Conservation (phyloP, 306 rosid genomes). For the Fragaria iinumae region DNA sequence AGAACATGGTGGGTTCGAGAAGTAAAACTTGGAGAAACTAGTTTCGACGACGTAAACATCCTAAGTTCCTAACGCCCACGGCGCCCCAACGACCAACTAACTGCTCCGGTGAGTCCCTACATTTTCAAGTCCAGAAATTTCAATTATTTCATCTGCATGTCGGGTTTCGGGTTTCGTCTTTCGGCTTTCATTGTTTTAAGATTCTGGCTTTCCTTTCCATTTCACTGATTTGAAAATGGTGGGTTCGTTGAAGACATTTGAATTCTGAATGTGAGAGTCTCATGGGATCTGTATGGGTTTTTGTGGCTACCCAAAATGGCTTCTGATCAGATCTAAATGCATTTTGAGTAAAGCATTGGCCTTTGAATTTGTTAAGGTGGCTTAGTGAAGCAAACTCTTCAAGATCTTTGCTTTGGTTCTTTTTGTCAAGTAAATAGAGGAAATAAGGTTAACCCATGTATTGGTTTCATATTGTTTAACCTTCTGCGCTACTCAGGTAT, state of each 20-base stretch:
- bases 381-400: neutral
- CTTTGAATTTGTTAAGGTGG: neutral
- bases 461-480: neutral
- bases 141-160: neutral
- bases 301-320: neutral
- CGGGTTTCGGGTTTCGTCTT: neutral
- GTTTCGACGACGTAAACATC: neutral
- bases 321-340: neutral
- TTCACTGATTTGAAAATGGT: neutral
- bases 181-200: neutral
- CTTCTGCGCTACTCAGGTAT: neutral
- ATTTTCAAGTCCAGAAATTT: neutral
- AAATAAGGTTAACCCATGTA: neutral
- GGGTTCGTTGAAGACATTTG: neutral
- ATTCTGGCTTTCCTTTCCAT: neutral
- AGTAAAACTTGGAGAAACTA: neutral
- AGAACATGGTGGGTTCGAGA: neutral
- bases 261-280: neutral
- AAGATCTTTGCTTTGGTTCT: slow-evolving; percentile 6
- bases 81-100: neutral
- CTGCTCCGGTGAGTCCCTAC: neutral
- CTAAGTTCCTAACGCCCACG: neutral
- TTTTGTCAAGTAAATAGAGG: neutral
- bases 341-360: neutral
- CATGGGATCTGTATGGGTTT: neutral